These are phyloP conservation scores for Curvularia spicifera DNA, from an alignment of 2,329 filamentous ascomycete species.

Conservation along the genomic window DNA sequence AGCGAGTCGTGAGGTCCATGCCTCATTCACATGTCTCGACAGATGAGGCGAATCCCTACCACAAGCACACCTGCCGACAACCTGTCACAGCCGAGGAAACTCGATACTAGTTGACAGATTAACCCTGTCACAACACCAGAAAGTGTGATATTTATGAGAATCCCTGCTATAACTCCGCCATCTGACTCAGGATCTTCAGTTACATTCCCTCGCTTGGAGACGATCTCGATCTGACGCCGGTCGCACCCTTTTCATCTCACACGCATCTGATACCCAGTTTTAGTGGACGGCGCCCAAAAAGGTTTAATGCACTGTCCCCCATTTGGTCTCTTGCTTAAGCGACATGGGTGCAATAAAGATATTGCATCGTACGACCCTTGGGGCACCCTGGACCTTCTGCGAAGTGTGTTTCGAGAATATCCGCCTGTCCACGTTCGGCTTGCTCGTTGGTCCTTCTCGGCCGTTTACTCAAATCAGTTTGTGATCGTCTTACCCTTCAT, in stretches of 20 bases:
- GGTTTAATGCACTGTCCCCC: slow-evolving; percentile 16
- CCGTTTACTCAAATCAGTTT: slow-evolving; percentile 10
- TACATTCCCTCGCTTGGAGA: slow-evolving; percentile 8
- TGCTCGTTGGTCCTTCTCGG: slow-evolving; percentile 3
- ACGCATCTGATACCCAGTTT: slow-evolving; percentile 21
- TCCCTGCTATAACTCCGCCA: slow-evolving; percentile 9
- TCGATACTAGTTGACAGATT: slow-evolving; percentile 9
- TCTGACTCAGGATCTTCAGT: slow-evolving; percentile 18
- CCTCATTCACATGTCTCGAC: slow-evolving; percentile 10
- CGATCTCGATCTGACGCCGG: slow-evolving; percentile 21
- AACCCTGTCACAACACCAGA: slow-evolving; percentile 6
- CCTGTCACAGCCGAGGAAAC: slow-evolving; percentile 5
- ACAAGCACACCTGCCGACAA: slow-evolving; percentile 11
- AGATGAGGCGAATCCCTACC: slow-evolving; percentile 11
- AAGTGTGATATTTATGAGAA: slow-evolving; percentile 8
- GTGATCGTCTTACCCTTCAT: slow-evolving; percentile 16
- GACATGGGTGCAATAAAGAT: slow-evolving; percentile 24
- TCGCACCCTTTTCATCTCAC: slow-evolving; percentile 20
- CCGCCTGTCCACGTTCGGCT: slow-evolving; percentile 7
- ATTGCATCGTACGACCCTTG: slow-evolving; percentile 26
- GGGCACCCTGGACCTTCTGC: slow-evolving; percentile 13
- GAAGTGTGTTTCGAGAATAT: slow-evolving; percentile 21
- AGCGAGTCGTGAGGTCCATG: slow-evolving; percentile 5
- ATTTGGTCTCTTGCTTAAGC: slow-evolving; percentile 25
- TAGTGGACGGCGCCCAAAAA: slow-evolving; percentile 15